Base-by-base conservation (phyloP, 2,329 filamentous ascomycete species). In the Cercospora sp. region DNA sequence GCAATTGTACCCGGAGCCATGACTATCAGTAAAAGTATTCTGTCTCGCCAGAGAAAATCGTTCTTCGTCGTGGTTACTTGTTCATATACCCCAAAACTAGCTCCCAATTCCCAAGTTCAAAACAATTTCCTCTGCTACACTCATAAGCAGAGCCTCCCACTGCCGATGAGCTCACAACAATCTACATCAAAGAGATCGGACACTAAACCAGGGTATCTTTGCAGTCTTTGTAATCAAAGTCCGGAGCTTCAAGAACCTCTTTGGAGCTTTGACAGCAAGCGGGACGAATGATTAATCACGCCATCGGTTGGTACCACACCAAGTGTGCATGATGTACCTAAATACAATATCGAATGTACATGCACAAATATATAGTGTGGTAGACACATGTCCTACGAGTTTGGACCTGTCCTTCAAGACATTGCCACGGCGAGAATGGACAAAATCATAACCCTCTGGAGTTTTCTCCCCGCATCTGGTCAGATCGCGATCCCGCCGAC, bases 391-490 rank as follows among this genome's bases (percentile, higher is more conserved):
- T 23, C 23, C 23, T 23, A 23, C 23, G 23, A 23, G 23, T 23
- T 23, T 23, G 23, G 23, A 23, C 23, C 23, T 23, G 23, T 23
- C 23, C 23, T 23, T 23, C 23, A 23, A 23, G 23, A 23, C 23
- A 23, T 23, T 23, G 23, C 23, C 23, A 23, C 23, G 23, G 23
- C 23, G 23, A 23, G 23, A 23, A 23, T 23, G 30, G 64, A 66
- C 28, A 40, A 36, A n/a, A 55, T 66, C 36, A 48, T 58, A 26
- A 28, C 57, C 3, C 60, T 61, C 20, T 66, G 64, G 64, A 40
- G 23, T 16, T 66, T 61, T 30, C 60, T 58, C n/a, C 64, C 64
- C 23, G 30, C 57, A 51, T 60, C 48, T n/a, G 45, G 31, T 10
- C 58, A 60, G 40, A 62, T 66, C 58, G 30, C 57, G 26, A 60